Conservation (phyloP, 192 early-diverging fungal species). For the Coemansia sp. region DNA sequence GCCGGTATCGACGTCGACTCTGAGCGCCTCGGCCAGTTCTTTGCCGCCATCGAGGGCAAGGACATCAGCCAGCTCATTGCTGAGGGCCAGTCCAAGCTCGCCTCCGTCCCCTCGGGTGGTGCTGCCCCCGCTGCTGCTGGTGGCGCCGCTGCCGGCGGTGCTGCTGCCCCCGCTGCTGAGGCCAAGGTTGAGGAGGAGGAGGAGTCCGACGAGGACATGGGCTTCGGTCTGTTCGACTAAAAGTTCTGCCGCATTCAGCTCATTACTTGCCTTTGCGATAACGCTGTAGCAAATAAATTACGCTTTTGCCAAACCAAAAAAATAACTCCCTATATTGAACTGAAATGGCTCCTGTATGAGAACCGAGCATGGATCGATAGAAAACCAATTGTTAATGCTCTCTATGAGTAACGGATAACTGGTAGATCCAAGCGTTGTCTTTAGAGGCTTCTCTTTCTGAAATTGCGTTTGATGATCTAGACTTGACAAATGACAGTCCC, state of each 20-base stretch:
- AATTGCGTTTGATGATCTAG: background rate
- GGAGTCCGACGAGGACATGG: constrained; percentile 95
- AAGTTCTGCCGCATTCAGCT: constrained; percentile 45
- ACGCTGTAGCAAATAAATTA: background rate
- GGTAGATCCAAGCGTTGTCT: background rate
- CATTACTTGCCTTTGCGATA: constrained; percentile 7
- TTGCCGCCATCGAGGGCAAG: constrained; percentile 88
- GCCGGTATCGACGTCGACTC: constrained; percentile 92
- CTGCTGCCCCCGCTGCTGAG: constrained; percentile 66
- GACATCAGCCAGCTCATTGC: constrained; percentile 88
- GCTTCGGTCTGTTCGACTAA: constrained; percentile 98
- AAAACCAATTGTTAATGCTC: background rate
- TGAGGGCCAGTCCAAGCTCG: constrained; percentile 89
- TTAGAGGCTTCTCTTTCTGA: background rate
- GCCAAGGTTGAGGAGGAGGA: constrained; percentile 74
- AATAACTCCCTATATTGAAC: too few species aligned
- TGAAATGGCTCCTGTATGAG: background rate
- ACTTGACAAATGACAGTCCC: background rate
- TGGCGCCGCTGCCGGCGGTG: constrained; percentile 68
- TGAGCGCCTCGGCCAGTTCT: constrained; percentile 76
- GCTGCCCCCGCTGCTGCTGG: constrained; percentile 68
- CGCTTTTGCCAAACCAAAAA: background rate
- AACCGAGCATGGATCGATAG: background rate
- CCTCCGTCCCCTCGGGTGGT: constrained; percentile 93
- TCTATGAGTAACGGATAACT: background rate